Evolutionary conservation across 2,329 filamentous ascomycete genomes (phyloP).

Genomic region (Calycina herbarum): DNA sequence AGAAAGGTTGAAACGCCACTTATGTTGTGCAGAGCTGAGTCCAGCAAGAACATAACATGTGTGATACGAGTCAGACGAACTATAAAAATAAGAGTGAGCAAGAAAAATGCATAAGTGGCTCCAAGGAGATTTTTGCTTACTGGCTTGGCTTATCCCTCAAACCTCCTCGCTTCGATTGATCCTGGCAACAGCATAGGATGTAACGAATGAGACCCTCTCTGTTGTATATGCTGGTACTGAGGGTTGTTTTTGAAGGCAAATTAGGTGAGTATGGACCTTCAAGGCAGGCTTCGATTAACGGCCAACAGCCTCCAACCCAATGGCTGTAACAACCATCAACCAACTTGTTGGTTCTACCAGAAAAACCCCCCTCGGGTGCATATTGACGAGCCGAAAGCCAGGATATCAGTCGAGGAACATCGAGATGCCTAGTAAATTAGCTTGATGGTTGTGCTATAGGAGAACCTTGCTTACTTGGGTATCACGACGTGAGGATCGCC

Average conservation of each 20-base stretch:
- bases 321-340: slow-evolving; percentile 98
- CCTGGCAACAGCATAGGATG: slow-evolving; percentile 86
- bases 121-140: slow-evolving; percentile 50
- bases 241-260: slow-evolving; percentile 20
- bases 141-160: slow-evolving; percentile 92
- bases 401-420: slow-evolving; percentile 73
- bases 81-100: slow-evolving; percentile 39
- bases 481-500: slow-evolving; percentile 76
- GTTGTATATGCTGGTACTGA: slow-evolving; percentile 63
- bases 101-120: slow-evolving; percentile 22
- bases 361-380: slow-evolving; percentile 87
- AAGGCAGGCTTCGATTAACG: slow-evolving; percentile 79
- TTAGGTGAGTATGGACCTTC: slow-evolving; percentile 47
- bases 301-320: slow-evolving; percentile 96
- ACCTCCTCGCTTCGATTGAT: slow-evolving; percentile 68
- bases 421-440: slow-evolving; percentile 61
- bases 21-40: slow-evolving; percentile 78
- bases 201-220: slow-evolving; percentile 85
- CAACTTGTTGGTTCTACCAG: slow-evolving; percentile 93
- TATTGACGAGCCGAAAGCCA: slow-evolving; percentile 92
- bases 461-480: slow-evolving; percentile 57
- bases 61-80: slow-evolving; percentile 83
- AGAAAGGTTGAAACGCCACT: slow-evolving; percentile 49
- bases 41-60: slow-evolving; percentile 89
- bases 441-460: slow-evolving; percentile 20